Evolutionary conservation across 176 grass and related monocot species (phyloP), one percentile per base, ranked within the genome.

Genomic region (Carex myosuroides): DNA sequence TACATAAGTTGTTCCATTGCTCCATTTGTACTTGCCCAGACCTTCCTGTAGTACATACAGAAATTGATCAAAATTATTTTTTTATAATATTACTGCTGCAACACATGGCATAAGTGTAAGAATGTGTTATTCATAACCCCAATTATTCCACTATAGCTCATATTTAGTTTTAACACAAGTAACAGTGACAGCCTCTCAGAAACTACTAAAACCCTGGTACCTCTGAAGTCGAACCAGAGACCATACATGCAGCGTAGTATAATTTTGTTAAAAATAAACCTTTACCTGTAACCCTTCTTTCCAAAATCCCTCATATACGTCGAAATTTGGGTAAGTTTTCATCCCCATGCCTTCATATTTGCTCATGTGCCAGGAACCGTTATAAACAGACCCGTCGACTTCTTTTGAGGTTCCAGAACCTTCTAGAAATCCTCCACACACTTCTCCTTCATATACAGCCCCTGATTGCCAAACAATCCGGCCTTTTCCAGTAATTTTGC

Each of bases 321-420:
- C 96, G 37, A 83, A 90, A 84, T 92, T 98, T 10, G 88, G 61
- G 57, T 98, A 98, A 64, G 70, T 81, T 86, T 95, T 95, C 32
- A 74, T 89, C 64, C 96, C 96, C 91, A 89, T 93, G n/a, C 92
- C 92, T 61, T 98, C 88, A 30, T 93, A 92, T 88, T 90, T 93
- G 59, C 90, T 98, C 88, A 98, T 91, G 89, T 90, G 87, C 96
- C 96, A 98, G 60, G 83, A 89, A 37, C 96, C 96, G 79, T 86
- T 85, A 81, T 98, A 98, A 66, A 85, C 44, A 18, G 85, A 95
- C 7, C 96, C 93, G 80, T 92, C 96, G 20, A 85, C 72, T 60
- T 86, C 93, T 74, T 88, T 88, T 60, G 89, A 88, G 76, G 85
- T 98, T 22, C 96, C 96, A 26, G 88, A 62, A 67, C 96, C 96